phyloP scores from a whole-genome alignment of 768 basidiomycete species.

The Cystofilobasidium macerans region DNA sequence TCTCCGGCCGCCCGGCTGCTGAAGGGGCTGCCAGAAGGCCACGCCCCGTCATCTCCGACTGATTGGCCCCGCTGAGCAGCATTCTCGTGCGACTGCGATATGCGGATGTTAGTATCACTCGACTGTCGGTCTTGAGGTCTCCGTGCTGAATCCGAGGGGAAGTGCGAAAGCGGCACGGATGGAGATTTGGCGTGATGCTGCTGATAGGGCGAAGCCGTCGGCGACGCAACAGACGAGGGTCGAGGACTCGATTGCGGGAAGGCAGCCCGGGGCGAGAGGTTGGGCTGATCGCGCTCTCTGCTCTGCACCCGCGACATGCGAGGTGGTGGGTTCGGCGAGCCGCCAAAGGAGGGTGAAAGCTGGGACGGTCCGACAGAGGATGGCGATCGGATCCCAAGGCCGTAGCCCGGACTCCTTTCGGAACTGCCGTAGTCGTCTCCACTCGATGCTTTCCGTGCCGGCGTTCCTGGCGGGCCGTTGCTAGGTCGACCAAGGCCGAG shows the following conservation, averaged over 20 bases:
- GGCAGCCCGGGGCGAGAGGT: neutral
- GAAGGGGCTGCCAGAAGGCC: too few species aligned
- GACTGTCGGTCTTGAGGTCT: neutral
- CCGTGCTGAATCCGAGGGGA: neutral
- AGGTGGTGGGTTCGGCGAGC: neutral
- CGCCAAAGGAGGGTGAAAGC: neutral
- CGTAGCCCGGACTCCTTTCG: neutral
- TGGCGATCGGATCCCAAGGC: neutral
- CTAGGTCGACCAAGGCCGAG: neutral
- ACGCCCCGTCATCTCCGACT: neutral
- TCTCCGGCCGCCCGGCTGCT: neutral
- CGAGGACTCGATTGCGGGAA: neutral
- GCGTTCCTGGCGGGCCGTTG: neutral
- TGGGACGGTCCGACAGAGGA: neutral
- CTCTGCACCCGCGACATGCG: neutral
- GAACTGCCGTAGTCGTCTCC: neutral
- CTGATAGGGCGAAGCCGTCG: neutral
- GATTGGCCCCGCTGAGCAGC: neutral
- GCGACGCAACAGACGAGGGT: neutral
- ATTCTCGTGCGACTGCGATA: neutral
- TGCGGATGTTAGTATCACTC: neutral
- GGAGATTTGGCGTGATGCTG: constrained; percentile 1
- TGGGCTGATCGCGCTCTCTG: neutral
- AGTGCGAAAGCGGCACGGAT: neutral
- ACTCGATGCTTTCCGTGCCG: neutral